Conservation (phyloP, 1,139 yeast species). For the Pneumocystis sp. region DNA sequence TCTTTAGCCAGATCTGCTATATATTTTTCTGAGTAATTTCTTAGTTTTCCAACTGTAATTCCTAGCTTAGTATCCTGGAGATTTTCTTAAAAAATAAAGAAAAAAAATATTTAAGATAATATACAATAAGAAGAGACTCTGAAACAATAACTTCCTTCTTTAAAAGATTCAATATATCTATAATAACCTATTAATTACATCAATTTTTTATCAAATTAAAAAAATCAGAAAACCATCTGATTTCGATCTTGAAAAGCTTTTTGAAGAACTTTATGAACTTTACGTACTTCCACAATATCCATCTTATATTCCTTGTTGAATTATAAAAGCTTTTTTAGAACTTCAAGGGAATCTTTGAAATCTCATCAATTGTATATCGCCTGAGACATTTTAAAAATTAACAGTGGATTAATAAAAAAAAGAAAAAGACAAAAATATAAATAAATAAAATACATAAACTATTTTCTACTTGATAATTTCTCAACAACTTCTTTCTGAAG, state of each 20-base stretch:
- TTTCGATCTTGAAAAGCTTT: background rate
- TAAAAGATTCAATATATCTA: constrained; percentile 51
- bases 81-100: background rate
- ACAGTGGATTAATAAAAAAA: background rate
- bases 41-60: constrained; percentile 79
- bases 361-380: background rate
- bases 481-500: background rate
- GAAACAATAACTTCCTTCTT: constrained; percentile 69
- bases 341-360: background rate
- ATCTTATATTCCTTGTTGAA: background rate
- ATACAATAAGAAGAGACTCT: constrained; percentile 58
- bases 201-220: background rate
- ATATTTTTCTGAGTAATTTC: constrained; percentile 51
- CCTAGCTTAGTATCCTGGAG: constrained; percentile 81
- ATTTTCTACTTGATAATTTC: background rate
- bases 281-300: background rate
- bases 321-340: background rate
- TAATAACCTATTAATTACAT: constrained; percentile 31
- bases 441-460: background rate
- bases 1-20: constrained; percentile 59
- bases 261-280: background rate
- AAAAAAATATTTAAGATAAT: constrained; percentile 13
- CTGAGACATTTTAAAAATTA: too few species aligned
- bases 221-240: background rate
- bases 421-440: background rate